Conservation (phyloP, 805 yeast genomes). For the Sugiyamaella marilandica region DNA sequence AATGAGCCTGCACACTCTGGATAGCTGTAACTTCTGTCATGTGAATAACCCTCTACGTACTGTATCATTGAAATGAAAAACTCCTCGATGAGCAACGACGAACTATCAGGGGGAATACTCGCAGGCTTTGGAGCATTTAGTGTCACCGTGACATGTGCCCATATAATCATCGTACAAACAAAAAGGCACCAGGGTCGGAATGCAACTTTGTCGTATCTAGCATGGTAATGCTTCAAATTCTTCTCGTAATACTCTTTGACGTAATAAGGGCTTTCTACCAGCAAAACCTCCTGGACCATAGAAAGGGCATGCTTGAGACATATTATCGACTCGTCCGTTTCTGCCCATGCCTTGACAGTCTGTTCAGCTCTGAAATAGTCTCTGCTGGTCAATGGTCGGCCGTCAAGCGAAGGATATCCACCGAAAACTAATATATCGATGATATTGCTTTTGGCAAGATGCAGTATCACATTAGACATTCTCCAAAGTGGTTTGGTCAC, state of each 20-base stretch:
- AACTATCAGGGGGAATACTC: constrained; percentile 4
- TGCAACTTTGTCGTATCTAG: constrained; percentile 24
- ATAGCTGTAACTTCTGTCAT: constrained; percentile 11
- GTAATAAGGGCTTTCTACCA: constrained; percentile 12
- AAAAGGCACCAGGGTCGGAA: constrained; percentile 30
- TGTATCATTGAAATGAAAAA: constrained; percentile 17
- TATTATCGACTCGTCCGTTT: constrained; percentile 18
- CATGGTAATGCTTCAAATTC: constrained; percentile 11
- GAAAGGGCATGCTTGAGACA: constrained; percentile 24
- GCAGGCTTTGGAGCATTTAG: constrained; percentile 5
- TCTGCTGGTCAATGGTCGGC: constrained; percentile 10
- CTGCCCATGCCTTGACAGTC: constrained; percentile 25
- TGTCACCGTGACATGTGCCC: constrained; percentile 22
- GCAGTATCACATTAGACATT: constrained; percentile 24
- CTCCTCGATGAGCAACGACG: constrained; percentile 18
- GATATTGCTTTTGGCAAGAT: constrained; percentile 21
- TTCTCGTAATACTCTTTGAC: not conserved
- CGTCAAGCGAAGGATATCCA: constrained; percentile 24
- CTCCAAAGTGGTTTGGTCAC: constrained; percentile 25
- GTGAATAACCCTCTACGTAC: constrained; percentile 5
- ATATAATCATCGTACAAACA: constrained; percentile 24
- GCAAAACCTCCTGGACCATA: constrained; percentile 25
- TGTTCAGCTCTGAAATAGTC: constrained; percentile 22
- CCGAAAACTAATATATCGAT: constrained; percentile 23
- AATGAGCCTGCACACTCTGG: not conserved